These are phyloP conservation scores for Aspergillus fijiensis DNA, from an alignment of 2,329 filamentous ascomycete genomes.

Conservation along the genomic window DNA sequence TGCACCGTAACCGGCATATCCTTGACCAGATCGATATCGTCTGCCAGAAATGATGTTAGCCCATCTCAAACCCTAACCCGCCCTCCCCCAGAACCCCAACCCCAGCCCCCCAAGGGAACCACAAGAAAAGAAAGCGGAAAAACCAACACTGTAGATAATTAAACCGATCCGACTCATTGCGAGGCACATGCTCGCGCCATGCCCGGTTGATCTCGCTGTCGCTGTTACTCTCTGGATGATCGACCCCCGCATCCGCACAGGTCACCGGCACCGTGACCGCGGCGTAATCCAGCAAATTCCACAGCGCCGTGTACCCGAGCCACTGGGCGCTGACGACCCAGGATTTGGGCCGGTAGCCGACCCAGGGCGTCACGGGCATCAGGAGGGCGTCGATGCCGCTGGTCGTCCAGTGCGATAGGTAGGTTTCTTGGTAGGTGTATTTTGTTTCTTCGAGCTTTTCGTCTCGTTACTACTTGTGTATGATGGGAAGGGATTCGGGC, in stretches of 20 bases:
- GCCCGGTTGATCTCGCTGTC: constrained; percentile 18
- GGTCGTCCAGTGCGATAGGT: constrained; percentile 27
- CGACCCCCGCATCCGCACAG: constrained; percentile 39
- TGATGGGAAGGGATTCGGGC: too few species aligned
- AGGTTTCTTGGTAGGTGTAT: constrained; percentile 18
- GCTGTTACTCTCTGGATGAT: constrained; percentile 17
- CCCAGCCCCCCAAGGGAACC: not conserved
- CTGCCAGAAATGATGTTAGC: constrained; percentile 10
- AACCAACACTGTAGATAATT: constrained; percentile 40
- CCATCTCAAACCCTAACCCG: not conserved
- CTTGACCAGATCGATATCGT: constrained; percentile 32
- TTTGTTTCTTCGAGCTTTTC: constrained; percentile 24
- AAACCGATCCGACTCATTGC: constrained; percentile 50
- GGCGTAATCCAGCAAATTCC: constrained; percentile 38
- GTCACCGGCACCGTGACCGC: constrained; percentile 42
- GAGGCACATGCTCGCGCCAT: constrained; percentile 33
- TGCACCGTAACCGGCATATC: constrained; percentile 35
- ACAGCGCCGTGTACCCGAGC: constrained; percentile 36
- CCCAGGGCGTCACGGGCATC: constrained; percentile 30
- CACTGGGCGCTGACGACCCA: constrained; percentile 35
- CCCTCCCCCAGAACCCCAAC: not conserved
- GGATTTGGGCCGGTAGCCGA: constrained; percentile 29
- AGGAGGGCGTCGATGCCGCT: constrained; percentile 32
- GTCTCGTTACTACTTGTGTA: too few species aligned
- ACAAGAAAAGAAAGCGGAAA: constrained; percentile 3